These are phyloP conservation scores for Adansonia gregorii DNA, from an alignment of 441 rosid genomes.

Conservation along the genomic window DNA sequence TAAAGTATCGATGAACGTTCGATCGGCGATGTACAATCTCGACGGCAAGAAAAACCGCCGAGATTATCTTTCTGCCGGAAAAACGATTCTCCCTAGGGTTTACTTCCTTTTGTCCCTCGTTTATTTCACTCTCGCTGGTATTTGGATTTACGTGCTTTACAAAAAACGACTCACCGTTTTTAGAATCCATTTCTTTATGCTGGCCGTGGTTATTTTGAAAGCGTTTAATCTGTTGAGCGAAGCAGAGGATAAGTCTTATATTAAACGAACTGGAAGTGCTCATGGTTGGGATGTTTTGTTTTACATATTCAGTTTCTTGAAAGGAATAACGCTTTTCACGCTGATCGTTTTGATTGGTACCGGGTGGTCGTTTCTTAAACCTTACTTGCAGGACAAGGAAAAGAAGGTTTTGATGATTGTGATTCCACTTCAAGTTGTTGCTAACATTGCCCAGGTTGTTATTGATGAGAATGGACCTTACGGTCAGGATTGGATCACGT, in stretches of 20 bases:
- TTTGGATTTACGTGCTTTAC: slow-evolving; percentile 72
- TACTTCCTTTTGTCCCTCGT: slow-evolving; percentile 65
- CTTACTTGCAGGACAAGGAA: slow-evolving; percentile 84
- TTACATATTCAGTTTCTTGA: slow-evolving; percentile 84
- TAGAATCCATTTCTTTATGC: slow-evolving; percentile 90
- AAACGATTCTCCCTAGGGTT: slow-evolving; percentile 73
- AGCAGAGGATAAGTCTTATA: slow-evolving; percentile 85
- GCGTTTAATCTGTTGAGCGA: slow-evolving; percentile 72
- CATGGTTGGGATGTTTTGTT: slow-evolving; percentile 95
- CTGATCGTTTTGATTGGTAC: slow-evolving; percentile 92
- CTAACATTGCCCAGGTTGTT: slow-evolving; percentile 89
- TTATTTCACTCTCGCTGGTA: slow-evolving; percentile 63
- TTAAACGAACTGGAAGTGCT: slow-evolving; percentile 81
- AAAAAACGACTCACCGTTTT: slow-evolving; percentile 76
- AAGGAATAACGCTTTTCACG: slow-evolving; percentile 83
- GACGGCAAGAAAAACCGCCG: slow-evolving; percentile 53
- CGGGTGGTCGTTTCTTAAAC: slow-evolving; percentile 92
- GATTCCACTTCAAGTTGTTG: slow-evolving; percentile 88
- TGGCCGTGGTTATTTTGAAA: slow-evolving; percentile 72
- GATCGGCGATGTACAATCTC: slow-evolving; percentile 81
- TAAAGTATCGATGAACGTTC: slow-evolving; percentile 67
- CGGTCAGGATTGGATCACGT: slow-evolving; percentile 75
- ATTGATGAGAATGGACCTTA: slow-evolving; percentile 81
- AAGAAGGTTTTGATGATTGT: slow-evolving; percentile 91
- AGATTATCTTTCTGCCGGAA: slow-evolving; percentile 84